phyloP scores from a whole-genome alignment of 768 basidiomycete genomes.

The Lyophyllum semitale region DNA sequence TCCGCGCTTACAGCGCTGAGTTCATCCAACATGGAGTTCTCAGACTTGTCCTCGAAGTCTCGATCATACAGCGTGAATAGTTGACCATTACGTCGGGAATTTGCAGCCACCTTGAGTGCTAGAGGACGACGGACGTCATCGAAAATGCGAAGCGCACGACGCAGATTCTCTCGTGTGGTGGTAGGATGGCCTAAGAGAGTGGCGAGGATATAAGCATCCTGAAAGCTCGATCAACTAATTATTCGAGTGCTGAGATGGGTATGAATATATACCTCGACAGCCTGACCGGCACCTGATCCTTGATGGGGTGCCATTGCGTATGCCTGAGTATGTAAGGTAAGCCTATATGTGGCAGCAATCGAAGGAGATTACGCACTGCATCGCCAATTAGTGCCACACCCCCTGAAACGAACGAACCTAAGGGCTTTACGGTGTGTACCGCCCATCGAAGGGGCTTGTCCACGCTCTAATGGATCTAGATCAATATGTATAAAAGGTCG shows the following conservation, averaged over 20 bases:
- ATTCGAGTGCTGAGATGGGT: neutral
- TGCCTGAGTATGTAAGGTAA: constrained; percentile 30
- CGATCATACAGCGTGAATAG: constrained; percentile 40
- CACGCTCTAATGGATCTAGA: constrained; percentile 41
- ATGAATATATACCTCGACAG: constrained; percentile 44
- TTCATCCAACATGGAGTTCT: constrained; percentile 28
- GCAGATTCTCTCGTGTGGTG: constrained; percentile 40
- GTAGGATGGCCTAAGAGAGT: constrained; percentile 45
- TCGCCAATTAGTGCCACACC: constrained; percentile 51
- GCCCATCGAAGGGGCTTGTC: constrained; percentile 61
- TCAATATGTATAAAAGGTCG: neutral
- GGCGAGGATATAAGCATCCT: constrained; percentile 55
- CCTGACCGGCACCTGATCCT: constrained; percentile 61
- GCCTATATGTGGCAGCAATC: neutral
- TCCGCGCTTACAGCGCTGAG: constrained; percentile 40
- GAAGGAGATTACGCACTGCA: constrained; percentile 37
- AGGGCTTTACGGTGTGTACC: constrained; percentile 55
- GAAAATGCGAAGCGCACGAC: constrained; percentile 45
- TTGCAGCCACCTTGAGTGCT: constrained; percentile 37
- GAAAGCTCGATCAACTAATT: constrained; percentile 6
- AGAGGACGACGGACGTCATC: constrained; percentile 53
- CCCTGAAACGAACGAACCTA: constrained; percentile 53
- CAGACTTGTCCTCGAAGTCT: constrained; percentile 28
- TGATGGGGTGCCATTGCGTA: constrained; percentile 58
- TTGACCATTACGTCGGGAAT: constrained; percentile 41